A percentile compares a stretch with the other conserved stretches of the same genome.
These are phyloP conservation scores for Solanum paucissectum DNA, from an alignment of 257 asterid genomes.

Conservation along the genomic window DNA sequence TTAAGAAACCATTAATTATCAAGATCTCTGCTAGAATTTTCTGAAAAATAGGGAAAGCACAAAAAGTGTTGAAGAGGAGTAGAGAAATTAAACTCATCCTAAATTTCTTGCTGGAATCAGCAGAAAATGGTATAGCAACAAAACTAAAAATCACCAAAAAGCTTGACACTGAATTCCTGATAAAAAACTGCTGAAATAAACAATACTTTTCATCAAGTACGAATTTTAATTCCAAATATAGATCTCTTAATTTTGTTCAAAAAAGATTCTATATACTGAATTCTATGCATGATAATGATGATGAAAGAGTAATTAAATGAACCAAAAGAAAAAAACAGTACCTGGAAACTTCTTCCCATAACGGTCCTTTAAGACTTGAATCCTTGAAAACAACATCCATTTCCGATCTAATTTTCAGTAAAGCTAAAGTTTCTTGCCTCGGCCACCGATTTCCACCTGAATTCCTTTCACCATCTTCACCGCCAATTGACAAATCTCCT, in stretches of 20 bases:
- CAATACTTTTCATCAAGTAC: neutral
- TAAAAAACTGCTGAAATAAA: constrained; percentile 34
- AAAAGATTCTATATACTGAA: neutral
- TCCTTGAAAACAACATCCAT: constrained; percentile 66
- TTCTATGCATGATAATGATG: neutral
- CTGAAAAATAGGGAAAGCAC: neutral
- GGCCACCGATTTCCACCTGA: constrained; percentile 62
- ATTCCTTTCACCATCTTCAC: constrained; percentile 38
- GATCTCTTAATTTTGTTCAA: constrained; percentile 1
- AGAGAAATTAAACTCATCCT: neutral
- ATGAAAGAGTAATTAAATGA: neutral
- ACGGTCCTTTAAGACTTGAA: constrained; percentile 82
- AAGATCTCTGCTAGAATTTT: neutral
- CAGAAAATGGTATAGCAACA: constrained; percentile 32
- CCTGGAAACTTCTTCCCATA: constrained; percentile 86
- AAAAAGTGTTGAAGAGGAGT: neutral
- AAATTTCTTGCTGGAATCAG: constrained; percentile 21
- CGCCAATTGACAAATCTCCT: constrained; percentile 5
- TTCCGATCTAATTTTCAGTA: constrained; percentile 58
- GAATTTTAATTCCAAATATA: constrained; percentile 14
- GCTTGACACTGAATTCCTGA: constrained; percentile 27
- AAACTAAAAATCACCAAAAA: constrained; percentile 24
- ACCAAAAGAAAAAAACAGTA: neutral
- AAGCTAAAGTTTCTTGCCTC: constrained; percentile 47
- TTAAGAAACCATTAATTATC: constrained; percentile 4